Evolutionary conservation across 257 asterid species (phyloP), one percentile per base, ranked within the genome.

Genomic region (Striga asiatica): DNA sequence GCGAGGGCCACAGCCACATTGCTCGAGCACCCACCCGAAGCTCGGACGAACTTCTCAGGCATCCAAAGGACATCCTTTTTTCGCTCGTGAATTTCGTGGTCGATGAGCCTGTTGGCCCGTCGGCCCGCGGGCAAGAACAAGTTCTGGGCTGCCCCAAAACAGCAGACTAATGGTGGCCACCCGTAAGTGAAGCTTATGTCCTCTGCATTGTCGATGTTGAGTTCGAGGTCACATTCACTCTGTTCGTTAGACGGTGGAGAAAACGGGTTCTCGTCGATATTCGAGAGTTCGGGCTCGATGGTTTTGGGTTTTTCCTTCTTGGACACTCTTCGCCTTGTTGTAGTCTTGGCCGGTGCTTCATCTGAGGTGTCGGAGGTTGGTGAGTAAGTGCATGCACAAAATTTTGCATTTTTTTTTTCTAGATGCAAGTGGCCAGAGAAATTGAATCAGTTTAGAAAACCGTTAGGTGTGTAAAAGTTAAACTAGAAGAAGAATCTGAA

Each of bases 81-180:
- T 1, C 78, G 58, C 49, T 87, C 97, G 48, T 88, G 95, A 59
- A 69, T 64, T 70, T 87, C 93, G 54, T 80, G 63, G 76, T 87
- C 95, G 46, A 84, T 58, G 55, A 82, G 94, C 60, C 95, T 67
- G 66, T 84, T 82, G 34, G 98, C 83, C 35, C 55, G 92, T 58
- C 92, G 79, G n/a, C 84, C 98, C 0, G 83, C 64, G n/a, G 97
- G 94, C 65, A 91, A 78, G 62, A 91, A 87, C 4, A 82, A 87
- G 68, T 84, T 78, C 12, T 87, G 94, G 6, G 83, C 88, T 24
- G 93, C 92, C 23, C 97, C 98, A 52, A 91, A 87, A 66, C 96
- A 87, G 62, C 98, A 91, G 61, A 91, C 94, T 17, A 91, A 83
- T 27, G 98, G 95, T n/a, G 97, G 97, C 98, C 94, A 87, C 22